Base-by-base conservation (phyloP, 2,329 filamentous ascomycete species). In the Ophidiomyces ophidiicola region DNA sequence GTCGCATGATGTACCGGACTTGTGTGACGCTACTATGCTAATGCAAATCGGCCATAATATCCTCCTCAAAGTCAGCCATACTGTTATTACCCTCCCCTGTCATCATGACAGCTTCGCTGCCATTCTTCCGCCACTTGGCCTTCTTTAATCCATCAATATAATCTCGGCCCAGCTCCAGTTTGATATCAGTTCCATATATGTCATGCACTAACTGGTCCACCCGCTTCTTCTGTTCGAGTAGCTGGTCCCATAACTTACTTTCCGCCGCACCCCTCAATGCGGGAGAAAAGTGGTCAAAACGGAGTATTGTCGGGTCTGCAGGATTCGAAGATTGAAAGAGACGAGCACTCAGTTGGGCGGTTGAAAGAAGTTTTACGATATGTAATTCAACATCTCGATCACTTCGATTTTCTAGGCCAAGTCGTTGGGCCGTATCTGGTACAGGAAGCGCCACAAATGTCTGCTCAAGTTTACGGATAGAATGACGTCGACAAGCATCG, bases 401-500 rank as follows among this genome's bases (percentile, higher is more conserved):
- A 38, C 53, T 44, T 6, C 41, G 36, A 5, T 51, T 51, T 32
- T 52, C 47, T 3, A 52, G 50, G 5, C 52, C 54, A 32, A 55
- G 57, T 36, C 53, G 54, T 39, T 52, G 53, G 12, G 58, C 51
- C 11, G 70, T 57, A 34, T 69, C 68, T 4, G 64, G 58, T 6
- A 79, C 60, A 3, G 72, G 70, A 23, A 80, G 63, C 4, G 76
- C 73, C 21, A 71, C 70, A 53, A 88, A 94, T 3, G 83, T 77
- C 37, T 74, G 71, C 31, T 78, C 76, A 18, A 96, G 68, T 43
- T 76, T 76, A 23, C 80, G 67, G 42, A 96, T 74, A 44, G 82
- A 78, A 64, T 80, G 85, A 50, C 78, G 76, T 49, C 82, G 76
- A 54, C 87, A 83, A 6, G 81, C 76, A 14, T 71, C 64, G 26